Evolutionary conservation across 1,284 basidiomycete genomes (phyloP).

Genomic region (Ganoderma boninense): DNA sequence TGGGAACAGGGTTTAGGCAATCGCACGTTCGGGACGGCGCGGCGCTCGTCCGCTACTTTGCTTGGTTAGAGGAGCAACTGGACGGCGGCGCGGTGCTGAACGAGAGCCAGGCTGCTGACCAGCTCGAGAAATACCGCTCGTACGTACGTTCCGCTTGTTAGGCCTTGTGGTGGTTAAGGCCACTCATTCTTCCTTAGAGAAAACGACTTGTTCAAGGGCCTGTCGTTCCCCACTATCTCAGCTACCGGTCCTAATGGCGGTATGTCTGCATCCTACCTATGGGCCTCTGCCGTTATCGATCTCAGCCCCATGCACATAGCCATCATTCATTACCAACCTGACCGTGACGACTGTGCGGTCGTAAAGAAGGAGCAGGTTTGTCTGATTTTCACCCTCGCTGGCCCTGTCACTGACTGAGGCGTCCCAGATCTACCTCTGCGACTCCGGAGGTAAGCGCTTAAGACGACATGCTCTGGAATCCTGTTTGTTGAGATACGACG

Average conservation of each 20-base stretch:
- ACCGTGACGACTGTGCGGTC: conserved; percentile 75
- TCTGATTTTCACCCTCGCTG: neutral
- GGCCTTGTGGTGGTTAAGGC: neutral
- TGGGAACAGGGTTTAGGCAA: conserved; percentile 81
- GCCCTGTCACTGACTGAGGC: conserved; percentile 7
- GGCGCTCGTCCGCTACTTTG: conserved; percentile 89
- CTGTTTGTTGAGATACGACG: neutral
- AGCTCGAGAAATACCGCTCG: conserved; percentile 85
- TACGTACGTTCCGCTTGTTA: conserved; percentile 48
- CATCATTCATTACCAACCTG: conserved; percentile 94
- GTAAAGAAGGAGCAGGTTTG: conserved; percentile 79
- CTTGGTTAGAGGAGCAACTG: conserved; percentile 93
- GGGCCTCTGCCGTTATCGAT: neutral
- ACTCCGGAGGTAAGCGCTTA: conserved; percentile 78
- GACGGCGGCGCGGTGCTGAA: conserved; percentile 69
- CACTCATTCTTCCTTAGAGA: conserved; percentile 53
- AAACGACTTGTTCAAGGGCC: conserved; percentile 82
- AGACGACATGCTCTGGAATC: neutral
- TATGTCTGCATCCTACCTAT: conserved; percentile 43
- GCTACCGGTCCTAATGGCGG: conserved; percentile 89
- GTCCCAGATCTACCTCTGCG: conserved; percentile 88
- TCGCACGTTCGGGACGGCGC: conserved; percentile 92
- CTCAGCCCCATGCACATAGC: conserved; percentile 53
- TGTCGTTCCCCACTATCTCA: conserved; percentile 95
- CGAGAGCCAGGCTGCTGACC: conserved; percentile 85